Evolutionary conservation across 805 yeast species (phyloP), one percentile per base, ranked within the genome.

Genomic region (Babjeviella inositovora): DNA sequence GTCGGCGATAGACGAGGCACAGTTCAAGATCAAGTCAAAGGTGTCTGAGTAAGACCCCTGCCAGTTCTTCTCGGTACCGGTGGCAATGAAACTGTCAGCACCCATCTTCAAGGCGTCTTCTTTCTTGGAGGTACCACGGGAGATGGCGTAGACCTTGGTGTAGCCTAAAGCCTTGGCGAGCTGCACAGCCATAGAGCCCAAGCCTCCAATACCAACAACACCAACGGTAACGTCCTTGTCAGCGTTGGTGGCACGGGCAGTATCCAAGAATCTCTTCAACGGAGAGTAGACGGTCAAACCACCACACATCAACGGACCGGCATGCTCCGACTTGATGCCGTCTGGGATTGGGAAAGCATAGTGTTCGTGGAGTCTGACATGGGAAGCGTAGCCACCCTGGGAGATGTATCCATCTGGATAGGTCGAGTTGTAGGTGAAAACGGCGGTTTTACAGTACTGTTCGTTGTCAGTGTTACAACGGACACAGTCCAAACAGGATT

Each of bases 401-500:
- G 53, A 44, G 21, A 45, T 36, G 30, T 45, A 47, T 8, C 52
- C 53, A 25, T 45, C 50, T 4, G 37, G 24, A 32, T 53, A 58
- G 7, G 25, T 28, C 14, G 42, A 34, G 36, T 58, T 58, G 34
- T 59, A 60, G 19, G 67, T 59, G 24, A 41, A 39, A 16, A 56
- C 59, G 17, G 44, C 34, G n/a, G 43, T 32, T 8, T 43, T 25
- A 38, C 69, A 60, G 44, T 59, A 59, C 27, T 52, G 59, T 34
- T 72, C 75, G 39, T 70, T 59, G 34, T 53, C 57, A 18, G 38
- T 31, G 12, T 53, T 41, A 57, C 84, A 80, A 38, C 68, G 55
- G 22, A 53, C 38, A 50, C 92, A 80, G 9, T 62, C 49, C 26
- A 57, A 45, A 51, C 92, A 79, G 18, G 76, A 53, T 28, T 49